These are phyloP conservation scores for Colletotrichum horii DNA, from an alignment of 2,329 filamentous ascomycete genomes.

Conservation along the genomic window DNA sequence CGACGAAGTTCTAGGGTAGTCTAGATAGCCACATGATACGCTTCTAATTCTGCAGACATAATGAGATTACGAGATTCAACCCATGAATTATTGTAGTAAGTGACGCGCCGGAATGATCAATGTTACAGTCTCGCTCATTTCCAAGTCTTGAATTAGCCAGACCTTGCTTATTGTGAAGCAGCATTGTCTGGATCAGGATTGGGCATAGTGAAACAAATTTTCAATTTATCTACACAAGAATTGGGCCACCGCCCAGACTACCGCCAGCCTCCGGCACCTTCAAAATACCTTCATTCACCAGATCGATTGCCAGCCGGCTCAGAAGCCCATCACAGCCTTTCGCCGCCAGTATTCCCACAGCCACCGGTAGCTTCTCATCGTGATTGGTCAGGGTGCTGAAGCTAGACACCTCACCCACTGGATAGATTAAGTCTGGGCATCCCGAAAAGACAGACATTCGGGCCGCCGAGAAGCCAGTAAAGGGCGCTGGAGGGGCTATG, in stretches of 20 bases:
- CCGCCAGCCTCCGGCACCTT: background rate
- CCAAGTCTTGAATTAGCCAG: fast-evolving
- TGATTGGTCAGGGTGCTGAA: background rate
- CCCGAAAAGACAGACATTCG: background rate
- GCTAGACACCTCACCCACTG: background rate
- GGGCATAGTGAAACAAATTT: background rate
- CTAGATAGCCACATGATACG: background rate
- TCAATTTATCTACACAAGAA: background rate
- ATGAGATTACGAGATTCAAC: background rate
- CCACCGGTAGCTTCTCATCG: background rate
- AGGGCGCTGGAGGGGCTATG: background rate
- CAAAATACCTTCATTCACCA: background rate
- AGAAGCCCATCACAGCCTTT: background rate
- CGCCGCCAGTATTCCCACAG: background rate
- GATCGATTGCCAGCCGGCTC: background rate
- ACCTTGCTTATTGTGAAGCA: background rate
- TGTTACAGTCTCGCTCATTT: background rate
- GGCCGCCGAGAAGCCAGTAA: background rate
- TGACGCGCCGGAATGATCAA: background rate
- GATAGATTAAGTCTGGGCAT: background rate
- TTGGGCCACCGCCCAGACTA: background rate
- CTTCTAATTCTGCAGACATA: background rate
- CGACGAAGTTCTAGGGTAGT: background rate
- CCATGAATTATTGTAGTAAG: background rate
- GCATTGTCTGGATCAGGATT: background rate